Evolutionary conservation across 2,329 filamentous ascomycete genomes (phyloP).

Genomic region (Metarhizium brunneum): DNA sequence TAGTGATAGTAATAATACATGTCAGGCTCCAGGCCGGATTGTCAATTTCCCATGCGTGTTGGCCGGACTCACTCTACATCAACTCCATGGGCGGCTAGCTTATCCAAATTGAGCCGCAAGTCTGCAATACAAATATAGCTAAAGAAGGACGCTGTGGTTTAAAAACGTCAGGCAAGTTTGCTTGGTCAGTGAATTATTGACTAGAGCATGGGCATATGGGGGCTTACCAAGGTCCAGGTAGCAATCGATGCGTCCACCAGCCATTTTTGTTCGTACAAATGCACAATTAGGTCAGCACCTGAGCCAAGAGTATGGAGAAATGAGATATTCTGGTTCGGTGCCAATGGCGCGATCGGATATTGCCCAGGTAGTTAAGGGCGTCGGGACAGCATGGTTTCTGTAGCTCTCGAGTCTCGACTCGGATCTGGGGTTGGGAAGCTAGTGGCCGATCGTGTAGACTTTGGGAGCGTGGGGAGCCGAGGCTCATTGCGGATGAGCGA

Average conservation of each 20-base stretch:
- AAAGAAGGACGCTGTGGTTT: constrained; percentile 50
- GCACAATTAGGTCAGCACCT: too few relatives aligned
- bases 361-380: too few relatives aligned
- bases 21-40: neutral
- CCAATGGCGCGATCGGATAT: too few relatives aligned
- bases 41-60: too few relatives aligned
- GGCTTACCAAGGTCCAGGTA: too few relatives aligned
- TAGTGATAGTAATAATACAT: constrained; percentile 20
- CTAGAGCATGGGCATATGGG: too few relatives aligned
- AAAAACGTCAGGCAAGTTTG: neutral
- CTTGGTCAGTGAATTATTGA: constrained; percentile 34
- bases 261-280: constrained; percentile 31
- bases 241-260: constrained; percentile 47
- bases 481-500: neutral
- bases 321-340: too few relatives aligned
- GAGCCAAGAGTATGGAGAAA: too few relatives aligned
- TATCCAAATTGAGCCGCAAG: constrained; percentile 43
- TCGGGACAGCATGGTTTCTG: too few relatives aligned
- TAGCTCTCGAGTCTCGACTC: too few relatives aligned
- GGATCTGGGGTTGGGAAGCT: too few relatives aligned
- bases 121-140: constrained; percentile 50
- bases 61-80: constrained; percentile 50
- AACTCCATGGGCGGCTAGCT: constrained; percentile 49
- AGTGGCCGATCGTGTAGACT: too few relatives aligned
- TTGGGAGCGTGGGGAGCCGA: neutral